A percentile compares a stretch with the other conserved stretches of the same genome.
phyloP scores from a whole-genome alignment of 2,329 filamentous ascomycete species.

The Aspergillus sojae region DNA sequence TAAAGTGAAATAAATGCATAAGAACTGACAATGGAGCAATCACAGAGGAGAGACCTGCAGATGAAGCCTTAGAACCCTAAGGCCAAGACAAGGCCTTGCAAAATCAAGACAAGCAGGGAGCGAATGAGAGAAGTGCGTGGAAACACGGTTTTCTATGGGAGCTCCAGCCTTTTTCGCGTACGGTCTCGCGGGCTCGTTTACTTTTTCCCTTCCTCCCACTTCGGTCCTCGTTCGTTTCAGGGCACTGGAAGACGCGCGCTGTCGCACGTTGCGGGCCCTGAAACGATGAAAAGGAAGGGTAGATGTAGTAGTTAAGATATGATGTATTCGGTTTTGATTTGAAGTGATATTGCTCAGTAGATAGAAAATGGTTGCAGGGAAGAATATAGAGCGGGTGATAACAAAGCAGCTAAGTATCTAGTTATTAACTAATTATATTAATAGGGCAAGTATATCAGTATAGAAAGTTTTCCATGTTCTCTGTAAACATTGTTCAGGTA shows the following conservation, averaged over 20 bases:
- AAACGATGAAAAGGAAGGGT: too few species aligned
- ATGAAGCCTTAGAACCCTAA: neutral
- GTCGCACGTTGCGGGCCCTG: too few species aligned
- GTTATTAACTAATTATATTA: too few species aligned
- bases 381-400: too few species aligned
- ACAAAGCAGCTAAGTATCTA: too few species aligned
- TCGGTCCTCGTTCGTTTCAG: neutral
- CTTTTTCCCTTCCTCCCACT: neutral
- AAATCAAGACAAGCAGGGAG: neutral
- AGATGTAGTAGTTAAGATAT: too few species aligned
- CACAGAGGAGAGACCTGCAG: neutral
- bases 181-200: neutral
- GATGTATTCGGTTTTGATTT: too few species aligned
- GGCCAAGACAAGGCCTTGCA: neutral
- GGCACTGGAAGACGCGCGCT: neutral
- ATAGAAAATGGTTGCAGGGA: too few species aligned
- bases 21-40: neutral
- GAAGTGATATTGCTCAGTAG: too few species aligned
- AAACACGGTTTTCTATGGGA: neutral
- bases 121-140: neutral
- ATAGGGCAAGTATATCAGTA: too few species aligned
- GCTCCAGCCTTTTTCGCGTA: neutral
- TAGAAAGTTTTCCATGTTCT: too few species aligned
- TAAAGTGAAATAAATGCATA: neutral
- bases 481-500: too few species aligned